Evolutionary conservation across 2,329 filamentous ascomycete genomes (phyloP), one percentile per base, ranked within the genome.

Genomic region (Chlorencoelia australis): DNA sequence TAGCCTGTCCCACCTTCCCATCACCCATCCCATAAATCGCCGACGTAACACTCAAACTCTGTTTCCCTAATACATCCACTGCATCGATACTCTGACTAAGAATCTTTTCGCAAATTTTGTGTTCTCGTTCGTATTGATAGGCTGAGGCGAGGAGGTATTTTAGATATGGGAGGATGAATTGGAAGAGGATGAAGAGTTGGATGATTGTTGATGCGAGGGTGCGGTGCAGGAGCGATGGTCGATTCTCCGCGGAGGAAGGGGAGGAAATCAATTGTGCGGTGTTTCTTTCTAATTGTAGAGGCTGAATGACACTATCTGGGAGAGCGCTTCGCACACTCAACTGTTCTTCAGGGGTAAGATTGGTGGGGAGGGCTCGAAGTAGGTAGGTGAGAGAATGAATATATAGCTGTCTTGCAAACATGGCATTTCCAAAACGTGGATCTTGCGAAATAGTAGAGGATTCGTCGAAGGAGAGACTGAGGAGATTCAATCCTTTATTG

Each of bases 81-180:
- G 70, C 63, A 30, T 64, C 62, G 20, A 78, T 57, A 5, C 72
- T 60, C 15, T 63, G 61, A 6, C 64, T 62, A 13, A 79, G 55
- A 2, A 79, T 43, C 16, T 69, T 68, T 50, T 78, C 70, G 1
- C 69, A 75, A 41, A 87, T 64, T 43, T 71, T 73, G 57, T 85
- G 73, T 46, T 75, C 68, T 11, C 76, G 69, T 53, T 87, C 81
- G 44, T 79, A 78, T 32, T 67, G 62, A 43, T 76, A 78, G 11
- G 69, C 63, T 11, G 67, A 58, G 11, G 64, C 63, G 10, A 78
- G 46, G 9, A 80, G 54, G 4, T 68, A 49, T 44, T 72, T 66
- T 20, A 77, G 50, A 49, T 79, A 80, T 1, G 79, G 77, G 8
- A 79, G 55, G 11, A 81, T 43, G 31, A 81, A 65, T 35, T 78